Evolutionary conservation across 1,139 yeast species (phyloP).

Genomic region (Yamadazyma jaroonii): DNA sequence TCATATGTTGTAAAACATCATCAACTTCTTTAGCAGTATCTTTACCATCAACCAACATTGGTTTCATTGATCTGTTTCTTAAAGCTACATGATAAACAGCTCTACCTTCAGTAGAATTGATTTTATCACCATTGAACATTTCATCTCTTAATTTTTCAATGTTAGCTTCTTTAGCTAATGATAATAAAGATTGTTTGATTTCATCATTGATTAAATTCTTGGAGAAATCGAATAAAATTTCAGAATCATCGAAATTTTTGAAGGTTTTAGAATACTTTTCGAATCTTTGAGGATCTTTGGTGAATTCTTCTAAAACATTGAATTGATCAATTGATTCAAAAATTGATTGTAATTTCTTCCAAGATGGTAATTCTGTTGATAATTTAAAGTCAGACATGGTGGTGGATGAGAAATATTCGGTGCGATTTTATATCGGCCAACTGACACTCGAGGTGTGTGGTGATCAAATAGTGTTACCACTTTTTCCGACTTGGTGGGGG

Average conservation of each 20-base stretch:
- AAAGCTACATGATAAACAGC: slow-evolving; percentile 97
- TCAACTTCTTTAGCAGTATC: slow-evolving; percentile 91
- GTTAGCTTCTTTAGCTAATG: slow-evolving; percentile 86
- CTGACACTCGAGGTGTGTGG: background rate
- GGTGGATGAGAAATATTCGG: background rate
- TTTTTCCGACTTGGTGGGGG: no score
- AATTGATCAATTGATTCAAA: slow-evolving; percentile 69
- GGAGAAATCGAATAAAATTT: slow-evolving; percentile 90
- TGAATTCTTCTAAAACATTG: slow-evolving; percentile 75
- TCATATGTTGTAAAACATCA: slow-evolving; percentile 89
- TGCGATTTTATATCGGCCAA: background rate
- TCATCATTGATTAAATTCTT: slow-evolving; percentile 91
- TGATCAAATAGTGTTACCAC: slow-evolving; percentile 1
- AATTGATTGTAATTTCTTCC: slow-evolving; percentile 72
- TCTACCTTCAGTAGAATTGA: slow-evolving; percentile 92
- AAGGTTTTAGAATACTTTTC: slow-evolving; percentile 74
- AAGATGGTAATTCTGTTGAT: slow-evolving; percentile 77
- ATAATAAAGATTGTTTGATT: slow-evolving; percentile 60
- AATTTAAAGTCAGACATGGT: slow-evolving; percentile 52
- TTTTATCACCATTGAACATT: slow-evolving; percentile 89
- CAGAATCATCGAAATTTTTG: slow-evolving; percentile 78
- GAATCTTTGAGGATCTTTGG: slow-evolving; percentile 70
- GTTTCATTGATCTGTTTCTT: slow-evolving; percentile 80
- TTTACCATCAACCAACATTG: slow-evolving; percentile 81
- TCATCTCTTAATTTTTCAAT: slow-evolving; percentile 85